phyloP scores from a whole-genome alignment of 768 basidiomycete genomes.

The Trametes sanguinea region DNA sequence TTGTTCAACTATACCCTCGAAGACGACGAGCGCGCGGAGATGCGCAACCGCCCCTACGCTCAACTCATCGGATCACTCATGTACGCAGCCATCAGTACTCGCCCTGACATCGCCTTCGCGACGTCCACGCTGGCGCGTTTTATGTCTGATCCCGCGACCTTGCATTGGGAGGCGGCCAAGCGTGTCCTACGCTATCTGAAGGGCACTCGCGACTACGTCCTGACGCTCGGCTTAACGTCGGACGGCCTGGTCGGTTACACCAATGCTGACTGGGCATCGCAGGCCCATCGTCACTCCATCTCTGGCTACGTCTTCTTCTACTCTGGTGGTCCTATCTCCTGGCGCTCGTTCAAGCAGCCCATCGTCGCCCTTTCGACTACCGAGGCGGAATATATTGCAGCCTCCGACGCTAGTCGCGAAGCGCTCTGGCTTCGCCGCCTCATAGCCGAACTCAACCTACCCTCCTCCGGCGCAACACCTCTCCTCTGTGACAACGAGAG shows the following conservation, averaged over 20 bases:
- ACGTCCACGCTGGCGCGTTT: constrained; percentile 27
- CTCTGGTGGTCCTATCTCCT: constrained; percentile 40
- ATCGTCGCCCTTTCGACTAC: constrained; percentile 39
- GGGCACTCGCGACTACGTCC: constrained; percentile 14
- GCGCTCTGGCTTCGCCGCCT: constrained; percentile 37
- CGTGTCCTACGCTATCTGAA: constrained; percentile 30
- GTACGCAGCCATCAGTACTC: constrained; percentile 30
- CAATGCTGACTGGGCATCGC: constrained; percentile 16
- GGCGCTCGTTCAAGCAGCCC: constrained; percentile 43
- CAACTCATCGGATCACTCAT: constrained; percentile 33
- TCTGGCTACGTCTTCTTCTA: constrained; percentile 37
- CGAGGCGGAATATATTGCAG: constrained; percentile 44
- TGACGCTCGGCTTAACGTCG: constrained; percentile 18
- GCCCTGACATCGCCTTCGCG: constrained; percentile 35
- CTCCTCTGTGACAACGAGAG: constrained; percentile 6
- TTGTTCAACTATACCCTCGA: constrained; percentile 4
- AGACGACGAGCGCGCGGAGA: background rate
- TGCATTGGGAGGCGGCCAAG: constrained; percentile 28
- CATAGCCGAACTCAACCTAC: background rate
- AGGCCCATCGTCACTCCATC: constrained; percentile 19
- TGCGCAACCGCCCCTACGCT: constrained; percentile 19
- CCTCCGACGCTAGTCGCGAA: constrained; percentile 36
- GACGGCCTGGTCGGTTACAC: constrained; percentile 14
- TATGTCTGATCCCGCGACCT: constrained; percentile 22
- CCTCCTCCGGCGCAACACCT: background rate